Percentiles rank a stretch among this genome's conserved stretches.
These are phyloP conservation scores for Mycena polygramma DNA, from an alignment of 768 basidiomycete genomes.

Conservation along the genomic window DNA sequence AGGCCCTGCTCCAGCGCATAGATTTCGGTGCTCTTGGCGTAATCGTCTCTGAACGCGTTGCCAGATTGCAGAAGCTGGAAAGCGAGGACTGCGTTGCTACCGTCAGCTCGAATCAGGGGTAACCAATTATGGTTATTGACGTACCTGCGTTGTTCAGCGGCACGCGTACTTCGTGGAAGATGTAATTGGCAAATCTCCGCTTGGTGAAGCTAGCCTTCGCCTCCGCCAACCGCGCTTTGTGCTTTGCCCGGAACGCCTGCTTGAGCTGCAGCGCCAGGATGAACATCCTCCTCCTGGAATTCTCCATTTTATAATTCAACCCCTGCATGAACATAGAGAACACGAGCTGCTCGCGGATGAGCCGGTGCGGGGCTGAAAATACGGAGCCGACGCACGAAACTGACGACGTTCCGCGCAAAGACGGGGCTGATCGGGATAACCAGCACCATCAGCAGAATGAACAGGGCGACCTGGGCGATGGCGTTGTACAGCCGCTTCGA, in stretches of 20 bases:
- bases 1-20: constrained; percentile 54
- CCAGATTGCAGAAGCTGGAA: constrained; percentile 60
- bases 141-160: constrained; percentile 63
- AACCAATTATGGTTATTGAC: neutral
- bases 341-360: constrained; percentile 24
- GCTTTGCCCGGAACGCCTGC: constrained; percentile 36
- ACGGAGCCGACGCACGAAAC: constrained; percentile 47
- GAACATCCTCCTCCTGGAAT: constrained; percentile 54
- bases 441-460: constrained; percentile 38
- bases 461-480: constrained; percentile 36
- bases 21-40: constrained; percentile 54
- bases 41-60: constrained; percentile 47
- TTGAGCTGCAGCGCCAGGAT: constrained; percentile 49
- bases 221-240: constrained; percentile 56
- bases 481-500: constrained; percentile 42
- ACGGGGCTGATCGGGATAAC: constrained; percentile 42
- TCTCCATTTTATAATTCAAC: constrained; percentile 45
- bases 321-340: constrained; percentile 42
- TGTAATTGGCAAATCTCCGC: constrained; percentile 60
- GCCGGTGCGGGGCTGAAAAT: constrained; percentile 48
- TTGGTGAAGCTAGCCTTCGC: constrained; percentile 47
- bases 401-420: constrained; percentile 41
- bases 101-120: neutral
- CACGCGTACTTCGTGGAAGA: constrained; percentile 64
- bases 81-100: constrained; percentile 47